Percentiles rank a stretch among this genome's conserved stretches.
These are phyloP conservation scores for Candida ortonii DNA, from an alignment of 805 yeast species.

Conservation along the genomic window DNA sequence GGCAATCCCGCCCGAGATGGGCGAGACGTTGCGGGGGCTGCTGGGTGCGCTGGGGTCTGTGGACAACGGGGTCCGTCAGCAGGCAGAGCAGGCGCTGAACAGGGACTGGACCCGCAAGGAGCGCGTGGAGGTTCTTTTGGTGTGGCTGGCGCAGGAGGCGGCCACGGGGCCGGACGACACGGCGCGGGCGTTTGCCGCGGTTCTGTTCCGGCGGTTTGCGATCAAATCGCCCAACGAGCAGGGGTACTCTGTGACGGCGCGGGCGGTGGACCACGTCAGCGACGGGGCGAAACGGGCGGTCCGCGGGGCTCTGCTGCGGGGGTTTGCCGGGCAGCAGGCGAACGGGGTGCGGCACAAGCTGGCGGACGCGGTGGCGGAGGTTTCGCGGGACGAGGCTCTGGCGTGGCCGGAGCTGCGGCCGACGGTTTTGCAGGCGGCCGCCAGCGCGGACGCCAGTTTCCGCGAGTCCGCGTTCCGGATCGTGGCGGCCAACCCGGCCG, in stretches of 20 bases:
- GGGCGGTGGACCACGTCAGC: conserved; percentile 71
- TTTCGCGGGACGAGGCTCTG: conserved; percentile 65
- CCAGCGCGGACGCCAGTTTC: conserved; percentile 53
- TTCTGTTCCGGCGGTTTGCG: conserved; percentile 83
- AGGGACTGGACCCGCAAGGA: conserved; percentile 70
- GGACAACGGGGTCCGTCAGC: conserved; percentile 68
- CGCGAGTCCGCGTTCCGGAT: conserved; percentile 92
- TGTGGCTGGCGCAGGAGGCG: conserved; percentile 81
- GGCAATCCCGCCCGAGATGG: conserved; percentile 58
- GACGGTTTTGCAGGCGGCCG: conserved; percentile 61
- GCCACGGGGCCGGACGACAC: conserved; percentile 57
- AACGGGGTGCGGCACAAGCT: conserved; percentile 83
- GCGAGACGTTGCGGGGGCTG: conserved; percentile 51
- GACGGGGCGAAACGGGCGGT: conserved; percentile 59
- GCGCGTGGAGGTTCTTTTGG: conserved; percentile 65
- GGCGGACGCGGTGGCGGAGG: conserved; percentile 91
- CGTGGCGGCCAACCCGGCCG: conserved; percentile 76
- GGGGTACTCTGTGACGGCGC: conserved; percentile 60
- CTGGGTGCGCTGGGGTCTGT: conserved; percentile 72
- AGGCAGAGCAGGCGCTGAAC: conserved; percentile 72
- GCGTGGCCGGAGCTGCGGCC: conserved; percentile 81
- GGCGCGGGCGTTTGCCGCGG: conserved; percentile 75
- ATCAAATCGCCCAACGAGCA: conserved; percentile 70
- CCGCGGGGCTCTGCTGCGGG: conserved; percentile 63
- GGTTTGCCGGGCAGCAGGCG: conserved; percentile 68